Evolutionary conservation across 2,329 filamentous ascomycete genomes (phyloP).

Genomic region (Arthrobotrys conoides): DNA sequence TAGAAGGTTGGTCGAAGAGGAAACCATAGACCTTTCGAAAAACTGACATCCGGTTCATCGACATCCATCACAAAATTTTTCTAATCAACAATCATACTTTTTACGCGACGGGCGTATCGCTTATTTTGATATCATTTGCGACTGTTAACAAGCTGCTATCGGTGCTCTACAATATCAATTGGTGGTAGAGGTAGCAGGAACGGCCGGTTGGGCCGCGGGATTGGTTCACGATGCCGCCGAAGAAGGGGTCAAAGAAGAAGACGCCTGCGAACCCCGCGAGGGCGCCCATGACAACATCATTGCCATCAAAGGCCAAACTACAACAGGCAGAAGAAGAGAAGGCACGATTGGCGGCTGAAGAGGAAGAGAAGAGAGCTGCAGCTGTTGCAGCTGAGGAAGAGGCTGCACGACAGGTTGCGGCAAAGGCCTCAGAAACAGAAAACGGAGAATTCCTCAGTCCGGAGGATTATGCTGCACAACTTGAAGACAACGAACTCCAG

Average conservation of each 20-base stretch:
- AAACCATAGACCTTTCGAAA: slow-evolving; percentile 1
- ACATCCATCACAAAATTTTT: slow-evolving; percentile 12
- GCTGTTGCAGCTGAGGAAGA: slow-evolving; percentile 58
- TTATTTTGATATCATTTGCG: neutral
- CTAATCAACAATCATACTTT: neutral
- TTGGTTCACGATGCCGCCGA: slow-evolving; percentile 40
- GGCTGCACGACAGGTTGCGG: slow-evolving; percentile 5
- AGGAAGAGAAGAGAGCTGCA: slow-evolving; percentile 62
- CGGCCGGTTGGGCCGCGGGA: slow-evolving; percentile 10
- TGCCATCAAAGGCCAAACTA: slow-evolving; percentile 82
- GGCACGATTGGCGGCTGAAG: slow-evolving; percentile 50
- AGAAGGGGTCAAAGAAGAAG: slow-evolving; percentile 89
- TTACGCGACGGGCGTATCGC: neutral
- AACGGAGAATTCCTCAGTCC: slow-evolving; percentile 73
- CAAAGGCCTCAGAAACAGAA: slow-evolving; percentile 27
- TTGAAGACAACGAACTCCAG: slow-evolving; percentile 92
- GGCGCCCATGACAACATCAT: slow-evolving; percentile 93
- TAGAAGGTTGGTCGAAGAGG: neutral
- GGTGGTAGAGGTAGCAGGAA: neutral
- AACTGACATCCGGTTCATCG: too few species aligned
- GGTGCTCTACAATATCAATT: neutral
- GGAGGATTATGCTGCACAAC: slow-evolving; percentile 89
- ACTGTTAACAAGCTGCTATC: neutral
- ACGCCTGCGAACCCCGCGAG: slow-evolving; percentile 85
- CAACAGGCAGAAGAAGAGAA: slow-evolving; percentile 58